Conservation (phyloP, 2,329 filamentous ascomycete species). For the Fusarium albosuccineum region DNA sequence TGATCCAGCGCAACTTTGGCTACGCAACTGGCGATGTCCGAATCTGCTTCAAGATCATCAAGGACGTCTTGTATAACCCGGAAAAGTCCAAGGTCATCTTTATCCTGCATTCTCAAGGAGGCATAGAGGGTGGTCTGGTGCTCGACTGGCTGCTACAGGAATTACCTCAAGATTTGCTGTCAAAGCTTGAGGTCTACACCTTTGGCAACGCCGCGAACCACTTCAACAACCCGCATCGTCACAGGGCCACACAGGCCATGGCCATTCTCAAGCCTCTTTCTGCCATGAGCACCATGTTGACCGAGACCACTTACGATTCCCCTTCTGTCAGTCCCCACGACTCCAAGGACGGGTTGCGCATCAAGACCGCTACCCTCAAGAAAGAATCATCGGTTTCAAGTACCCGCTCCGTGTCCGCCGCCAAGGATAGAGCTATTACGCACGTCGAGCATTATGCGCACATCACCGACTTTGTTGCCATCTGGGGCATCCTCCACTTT, state of each 20-base stretch:
- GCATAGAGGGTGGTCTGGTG: constrained; percentile 78
- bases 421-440: constrained; percentile 67
- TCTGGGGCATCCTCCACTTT: constrained; percentile 81
- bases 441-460: constrained; percentile 88
- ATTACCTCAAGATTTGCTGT: constrained; percentile 72
- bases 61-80: constrained; percentile 72
- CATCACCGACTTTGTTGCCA: constrained; percentile 77
- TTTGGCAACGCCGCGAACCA: constrained; percentile 85
- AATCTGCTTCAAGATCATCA: constrained; percentile 71
- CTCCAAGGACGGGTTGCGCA: constrained; percentile 23
- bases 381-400: constrained; percentile 50
- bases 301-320: constrained; percentile 52
- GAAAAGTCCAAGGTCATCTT: constrained; percentile 77
- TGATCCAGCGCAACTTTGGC: constrained; percentile 80
- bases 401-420: constrained; percentile 52
- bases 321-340: constrained; percentile 39
- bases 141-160: constrained; percentile 84
- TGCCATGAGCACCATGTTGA: constrained; percentile 51
- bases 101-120: constrained; percentile 82
- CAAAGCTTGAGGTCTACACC: constrained; percentile 81
- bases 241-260: constrained; percentile 59
- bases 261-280: constrained; percentile 51
- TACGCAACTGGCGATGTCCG: constrained; percentile 79
- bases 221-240: constrained; percentile 80
- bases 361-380: constrained; percentile 29